A percentile compares a stretch with the other conserved stretches of the same genome.
Evolutionary conservation across 176 grass and related monocot genomes (phyloP).

Genomic region (Phoenix dactylifera): DNA sequence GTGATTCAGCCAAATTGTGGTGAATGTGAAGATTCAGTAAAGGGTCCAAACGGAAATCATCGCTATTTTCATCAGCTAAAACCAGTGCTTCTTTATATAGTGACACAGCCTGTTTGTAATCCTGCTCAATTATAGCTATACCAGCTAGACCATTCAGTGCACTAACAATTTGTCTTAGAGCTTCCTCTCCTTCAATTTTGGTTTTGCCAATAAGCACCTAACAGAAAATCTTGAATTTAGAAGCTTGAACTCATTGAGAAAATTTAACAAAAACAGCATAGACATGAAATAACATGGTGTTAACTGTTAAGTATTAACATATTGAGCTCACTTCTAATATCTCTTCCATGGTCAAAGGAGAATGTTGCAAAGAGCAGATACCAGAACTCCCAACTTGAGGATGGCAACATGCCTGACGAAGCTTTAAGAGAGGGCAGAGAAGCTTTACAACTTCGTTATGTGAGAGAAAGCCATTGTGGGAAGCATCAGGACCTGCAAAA

Average conservation of each 20-base stretch:
- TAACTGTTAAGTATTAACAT: neutral
- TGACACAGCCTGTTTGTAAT: conserved; percentile 58
- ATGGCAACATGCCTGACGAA: conserved; percentile 94
- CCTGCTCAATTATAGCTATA: conserved; percentile 78
- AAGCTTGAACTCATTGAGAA: neutral
- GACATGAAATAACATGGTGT: too few species aligned
- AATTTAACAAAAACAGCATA: too few species aligned
- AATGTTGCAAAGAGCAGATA: conserved; percentile 78
- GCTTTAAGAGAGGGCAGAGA: conserved; percentile 77
- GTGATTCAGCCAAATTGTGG: conserved; percentile 73
- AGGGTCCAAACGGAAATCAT: conserved; percentile 84
- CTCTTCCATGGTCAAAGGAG: conserved; percentile 91
- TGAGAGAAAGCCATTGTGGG: conserved; percentile 48
- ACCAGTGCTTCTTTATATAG: conserved; percentile 79
- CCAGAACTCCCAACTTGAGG: conserved; percentile 93
- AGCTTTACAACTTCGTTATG: conserved; percentile 70
- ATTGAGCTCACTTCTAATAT: conserved; percentile 63
- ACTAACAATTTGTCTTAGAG: conserved; percentile 81
- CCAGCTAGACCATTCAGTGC: conserved; percentile 89
- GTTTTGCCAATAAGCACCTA: conserved; percentile 95
- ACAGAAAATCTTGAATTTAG: conserved; percentile 18
- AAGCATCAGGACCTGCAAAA: conserved; percentile 32
- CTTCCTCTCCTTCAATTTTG: conserved; percentile 97
- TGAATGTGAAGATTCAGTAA: conserved; percentile 95
- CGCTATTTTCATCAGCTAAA: conserved; percentile 57